Conservation (phyloP, 2,329 filamentous ascomycete species). For the Colletotrichum sp. region DNA sequence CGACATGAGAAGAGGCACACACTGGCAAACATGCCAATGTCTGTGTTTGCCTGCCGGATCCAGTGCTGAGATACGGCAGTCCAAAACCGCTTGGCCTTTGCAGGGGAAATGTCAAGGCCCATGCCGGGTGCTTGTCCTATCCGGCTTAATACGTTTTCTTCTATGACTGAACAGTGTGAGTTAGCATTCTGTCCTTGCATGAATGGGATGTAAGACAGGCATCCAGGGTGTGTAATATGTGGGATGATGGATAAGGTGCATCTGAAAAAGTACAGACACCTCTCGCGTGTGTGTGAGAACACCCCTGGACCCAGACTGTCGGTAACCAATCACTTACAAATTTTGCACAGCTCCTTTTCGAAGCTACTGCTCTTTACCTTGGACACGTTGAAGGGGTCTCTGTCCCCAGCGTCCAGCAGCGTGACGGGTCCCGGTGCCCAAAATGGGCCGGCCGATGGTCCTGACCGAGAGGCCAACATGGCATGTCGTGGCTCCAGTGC, state of each 20-base stretch:
- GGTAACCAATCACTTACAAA: conserved; percentile 1
- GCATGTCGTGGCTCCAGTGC: neutral
- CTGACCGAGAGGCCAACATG: conserved; percentile 8
- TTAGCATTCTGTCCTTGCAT: neutral
- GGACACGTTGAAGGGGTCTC: conserved; percentile 9
- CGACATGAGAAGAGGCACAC: conserved; percentile 24
- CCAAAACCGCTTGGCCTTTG: conserved; percentile 7
- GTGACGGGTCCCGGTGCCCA: neutral
- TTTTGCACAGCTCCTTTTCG: neutral
- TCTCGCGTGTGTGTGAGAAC: neutral
- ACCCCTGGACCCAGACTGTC: neutral
- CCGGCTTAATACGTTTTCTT: neutral
- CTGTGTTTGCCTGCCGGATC: conserved; percentile 21
- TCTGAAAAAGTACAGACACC: neutral
- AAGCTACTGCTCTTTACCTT: neutral
- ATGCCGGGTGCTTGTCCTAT: conserved; percentile 6
- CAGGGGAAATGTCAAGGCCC: neutral
- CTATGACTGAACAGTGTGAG: neutral
- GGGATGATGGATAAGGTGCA: neutral
- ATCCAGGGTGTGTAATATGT: neutral
- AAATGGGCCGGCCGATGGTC: neutral
- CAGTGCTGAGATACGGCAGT: conserved; percentile 16
- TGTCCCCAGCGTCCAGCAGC: neutral
- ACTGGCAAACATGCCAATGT: conserved; percentile 25
- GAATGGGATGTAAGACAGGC: neutral